Conservation (phyloP, 148 eudicot genomes). For the Camellia lanceoleosa region DNA sequence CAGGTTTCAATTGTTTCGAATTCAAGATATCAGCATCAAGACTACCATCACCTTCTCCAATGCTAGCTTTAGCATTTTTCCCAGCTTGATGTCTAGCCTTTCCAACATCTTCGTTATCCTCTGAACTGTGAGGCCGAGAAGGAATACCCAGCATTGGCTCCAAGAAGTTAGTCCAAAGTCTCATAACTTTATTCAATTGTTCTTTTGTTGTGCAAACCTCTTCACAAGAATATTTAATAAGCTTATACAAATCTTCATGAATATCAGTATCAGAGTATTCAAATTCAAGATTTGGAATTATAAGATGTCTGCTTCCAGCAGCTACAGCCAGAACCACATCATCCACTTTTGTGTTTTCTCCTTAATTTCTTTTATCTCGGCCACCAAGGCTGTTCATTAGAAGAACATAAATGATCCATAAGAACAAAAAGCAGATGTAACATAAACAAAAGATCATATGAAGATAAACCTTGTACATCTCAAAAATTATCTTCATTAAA, state of each 20-base stretch:
- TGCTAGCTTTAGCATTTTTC: slow-evolving; percentile 26
- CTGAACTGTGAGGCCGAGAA: slow-evolving; percentile 35
- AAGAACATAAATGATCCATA: slow-evolving; percentile 12
- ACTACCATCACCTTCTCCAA: slow-evolving; percentile 41
- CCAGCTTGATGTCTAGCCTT: slow-evolving; percentile 28
- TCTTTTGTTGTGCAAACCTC: slow-evolving; percentile 79
- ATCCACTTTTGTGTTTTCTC: slow-evolving; percentile 70
- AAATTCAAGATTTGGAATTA: slow-evolving; percentile 57
- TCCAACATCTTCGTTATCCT: slow-evolving; percentile 40
- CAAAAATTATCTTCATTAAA: background rate
- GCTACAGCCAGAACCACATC: slow-evolving; percentile 61
- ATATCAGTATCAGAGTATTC: slow-evolving; percentile 65
- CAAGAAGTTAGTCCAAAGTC: slow-evolving; percentile 74
- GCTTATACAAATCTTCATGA: slow-evolving; percentile 72
- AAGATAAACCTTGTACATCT: background rate
- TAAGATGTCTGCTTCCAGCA: slow-evolving; percentile 67
- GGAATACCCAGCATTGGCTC: slow-evolving; percentile 70
- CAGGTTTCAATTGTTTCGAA: slow-evolving; percentile 36
- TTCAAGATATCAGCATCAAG: slow-evolving; percentile 36
- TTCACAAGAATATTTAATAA: slow-evolving; percentile 79
- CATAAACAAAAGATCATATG: background rate
- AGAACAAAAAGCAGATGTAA: slow-evolving; percentile 11
- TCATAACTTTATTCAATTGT: slow-evolving; percentile 70
- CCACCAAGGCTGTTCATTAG: slow-evolving; percentile 58
- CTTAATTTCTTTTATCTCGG: slow-evolving; percentile 81